Percentiles rank a stretch among this genome's conserved stretches.
Evolutionary conservation across 2,329 filamentous ascomycete species (phyloP).

Genomic region (Sclerotinia spermophila): DNA sequence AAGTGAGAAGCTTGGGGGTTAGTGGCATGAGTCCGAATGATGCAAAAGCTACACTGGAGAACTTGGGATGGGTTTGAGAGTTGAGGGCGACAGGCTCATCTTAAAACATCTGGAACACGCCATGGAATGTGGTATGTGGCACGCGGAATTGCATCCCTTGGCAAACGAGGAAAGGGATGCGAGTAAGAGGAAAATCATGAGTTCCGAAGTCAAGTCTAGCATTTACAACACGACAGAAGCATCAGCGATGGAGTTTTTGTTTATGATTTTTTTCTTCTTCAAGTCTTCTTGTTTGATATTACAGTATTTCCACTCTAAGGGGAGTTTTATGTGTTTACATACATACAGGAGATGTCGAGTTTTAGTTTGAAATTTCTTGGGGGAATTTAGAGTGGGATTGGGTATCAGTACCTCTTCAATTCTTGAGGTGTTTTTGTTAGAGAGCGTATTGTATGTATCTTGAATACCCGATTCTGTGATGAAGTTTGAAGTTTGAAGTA

Average conservation of each 20-base stretch:
- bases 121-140: slow-evolving; percentile 5
- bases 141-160: not conserved
- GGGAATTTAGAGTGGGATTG: not conserved
- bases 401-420: not conserved
- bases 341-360: not conserved
- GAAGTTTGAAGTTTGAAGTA: not conserved
- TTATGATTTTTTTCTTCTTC: not conserved
- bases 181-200: not conserved
- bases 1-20: slow-evolving; percentile 57
- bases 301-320: not conserved
- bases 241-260: slow-evolving; percentile 31
- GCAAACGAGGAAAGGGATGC: not conserved
- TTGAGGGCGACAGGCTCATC: not conserved
- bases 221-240: slow-evolving; percentile 20
- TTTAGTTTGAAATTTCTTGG: not conserved
- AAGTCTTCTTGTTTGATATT: not conserved
- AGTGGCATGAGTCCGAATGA: slow-evolving; percentile 53
- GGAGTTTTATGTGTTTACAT: not conserved
- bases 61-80: slow-evolving; percentile 47
- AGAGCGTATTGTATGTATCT: not conserved
- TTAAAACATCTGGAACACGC: slow-evolving; percentile 13
- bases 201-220: not conserved
- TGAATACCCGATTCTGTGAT: slow-evolving; percentile 4
- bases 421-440: slow-evolving; percentile 3
- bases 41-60: slow-evolving; percentile 53